Percentiles rank a stretch among this genome's conserved stretches.
Evolutionary conservation across 371 early-diverging fungal genomes (phyloP).

Genomic region (Mortierella sp.): DNA sequence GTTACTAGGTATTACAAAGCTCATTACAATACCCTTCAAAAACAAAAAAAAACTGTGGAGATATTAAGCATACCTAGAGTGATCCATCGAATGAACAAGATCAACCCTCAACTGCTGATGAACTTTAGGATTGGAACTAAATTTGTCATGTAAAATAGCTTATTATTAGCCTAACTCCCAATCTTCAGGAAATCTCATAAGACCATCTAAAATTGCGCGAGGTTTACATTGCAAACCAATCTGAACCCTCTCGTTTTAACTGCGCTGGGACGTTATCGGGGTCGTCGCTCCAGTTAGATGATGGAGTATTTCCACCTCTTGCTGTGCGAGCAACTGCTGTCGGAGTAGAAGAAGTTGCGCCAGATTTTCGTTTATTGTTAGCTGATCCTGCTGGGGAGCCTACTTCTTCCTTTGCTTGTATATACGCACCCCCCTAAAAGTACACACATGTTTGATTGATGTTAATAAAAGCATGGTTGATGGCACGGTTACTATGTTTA

Average conservation of each 20-base stretch:
- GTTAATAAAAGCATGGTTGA: too few relatives aligned
- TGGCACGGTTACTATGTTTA: background rate
- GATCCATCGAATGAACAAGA: conserved; percentile 88
- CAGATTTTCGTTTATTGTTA: conserved; percentile 51
- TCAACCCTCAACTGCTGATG: conserved; percentile 84
- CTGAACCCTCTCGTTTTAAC: conserved; percentile 89
- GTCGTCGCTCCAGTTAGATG: conserved; percentile 81
- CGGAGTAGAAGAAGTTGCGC: conserved; percentile 36
- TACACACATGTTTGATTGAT: too few relatives aligned
- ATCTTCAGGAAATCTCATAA: background rate
- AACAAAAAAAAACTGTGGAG: background rate
- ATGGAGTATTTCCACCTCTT: conserved; percentile 59
- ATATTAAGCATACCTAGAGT: conserved; percentile 65
- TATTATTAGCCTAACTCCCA: background rate
- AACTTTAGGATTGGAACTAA: conserved; percentile 80
- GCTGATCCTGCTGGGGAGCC: conserved; percentile 32
- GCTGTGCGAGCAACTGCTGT: conserved; percentile 32
- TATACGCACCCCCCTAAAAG: conserved; percentile 30
- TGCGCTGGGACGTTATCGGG: conserved; percentile 84
- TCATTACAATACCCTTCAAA: too few relatives aligned
- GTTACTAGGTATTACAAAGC: background rate
- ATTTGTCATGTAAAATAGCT: background rate
- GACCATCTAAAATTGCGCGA: background rate
- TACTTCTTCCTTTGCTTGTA: conserved; percentile 49
- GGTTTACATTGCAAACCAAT: conserved; percentile 91